Conservation (phyloP, 2,329 filamentous ascomycete genomes). For the Botrytis fragariae region DNA sequence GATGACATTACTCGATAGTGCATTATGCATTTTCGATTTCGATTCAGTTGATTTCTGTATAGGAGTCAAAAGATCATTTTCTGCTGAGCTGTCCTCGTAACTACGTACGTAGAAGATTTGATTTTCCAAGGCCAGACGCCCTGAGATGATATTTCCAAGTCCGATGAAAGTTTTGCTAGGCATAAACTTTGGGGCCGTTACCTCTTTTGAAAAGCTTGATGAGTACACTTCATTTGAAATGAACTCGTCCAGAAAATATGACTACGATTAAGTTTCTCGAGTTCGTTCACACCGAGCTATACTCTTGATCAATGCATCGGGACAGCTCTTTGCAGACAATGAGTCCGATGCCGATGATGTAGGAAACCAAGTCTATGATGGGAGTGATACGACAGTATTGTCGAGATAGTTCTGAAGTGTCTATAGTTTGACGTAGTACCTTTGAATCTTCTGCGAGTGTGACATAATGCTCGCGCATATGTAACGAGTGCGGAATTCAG, state of each 20-base stretch:
- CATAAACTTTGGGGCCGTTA: not conserved
- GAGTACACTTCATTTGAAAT: not conserved
- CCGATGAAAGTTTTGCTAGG: not conserved
- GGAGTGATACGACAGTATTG: not conserved
- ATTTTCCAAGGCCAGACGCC: not conserved
- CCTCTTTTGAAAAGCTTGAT: not conserved
- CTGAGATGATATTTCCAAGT: not conserved
- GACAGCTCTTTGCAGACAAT: not conserved
- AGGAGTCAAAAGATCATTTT: not conserved
- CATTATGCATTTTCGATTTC: not conserved
- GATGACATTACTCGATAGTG: not conserved
- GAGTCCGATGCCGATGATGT: not conserved
- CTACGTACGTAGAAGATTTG: not conserved
- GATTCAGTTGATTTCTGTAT: not conserved
- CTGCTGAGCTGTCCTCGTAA: not conserved
- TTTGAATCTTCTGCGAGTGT: not conserved
- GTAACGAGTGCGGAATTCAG: not conserved
- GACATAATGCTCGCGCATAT: not conserved
- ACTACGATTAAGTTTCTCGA: not conserved
- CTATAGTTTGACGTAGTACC: not conserved
- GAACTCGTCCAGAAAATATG: not conserved
- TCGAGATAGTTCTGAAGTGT: not conserved
- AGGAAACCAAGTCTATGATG: not conserved
- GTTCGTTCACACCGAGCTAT: not conserved
- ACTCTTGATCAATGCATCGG: not conserved